Evolutionary conservation across 2,329 filamentous ascomycete genomes (phyloP).

Genomic region (Mollisia scopiformis): DNA sequence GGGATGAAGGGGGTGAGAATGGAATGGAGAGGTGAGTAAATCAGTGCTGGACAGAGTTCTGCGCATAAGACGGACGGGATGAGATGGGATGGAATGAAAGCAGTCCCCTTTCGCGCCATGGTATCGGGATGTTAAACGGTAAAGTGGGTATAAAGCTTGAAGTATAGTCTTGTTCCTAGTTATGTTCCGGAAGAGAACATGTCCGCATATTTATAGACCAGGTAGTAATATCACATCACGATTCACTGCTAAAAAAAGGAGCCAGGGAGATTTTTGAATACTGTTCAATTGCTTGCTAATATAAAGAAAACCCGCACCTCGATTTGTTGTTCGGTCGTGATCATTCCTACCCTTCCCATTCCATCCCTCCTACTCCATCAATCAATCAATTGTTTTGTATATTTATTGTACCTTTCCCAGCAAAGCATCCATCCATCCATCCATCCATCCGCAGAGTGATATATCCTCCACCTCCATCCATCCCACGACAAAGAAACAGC

Average conservation of each 20-base stretch:
- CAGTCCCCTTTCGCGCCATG: too few species aligned
- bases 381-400: background rate
- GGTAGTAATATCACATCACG: background rate
- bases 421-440: too few species aligned
- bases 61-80: too few species aligned
- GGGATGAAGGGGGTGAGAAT: too few species aligned
- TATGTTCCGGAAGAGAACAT: too few species aligned
- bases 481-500: background rate
- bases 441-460: slow-evolving; percentile 7
- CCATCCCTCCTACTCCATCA: background rate
- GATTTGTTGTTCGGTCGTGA: background rate
- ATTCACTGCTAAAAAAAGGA: too few species aligned
- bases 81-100: too few species aligned
- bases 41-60: too few species aligned
- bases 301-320: background rate
- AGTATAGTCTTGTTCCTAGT: too few species aligned
- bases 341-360: background rate
- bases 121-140: too few species aligned
- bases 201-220: background rate
- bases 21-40: too few species aligned
- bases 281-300: background rate
- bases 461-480: slow-evolving; percentile 3
- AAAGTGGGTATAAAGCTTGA: too few species aligned
- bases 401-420: background rate
- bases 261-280: background rate